phyloP scores from a whole-genome alignment of 805 yeast species.

The Saturnispora ahearnii region DNA sequence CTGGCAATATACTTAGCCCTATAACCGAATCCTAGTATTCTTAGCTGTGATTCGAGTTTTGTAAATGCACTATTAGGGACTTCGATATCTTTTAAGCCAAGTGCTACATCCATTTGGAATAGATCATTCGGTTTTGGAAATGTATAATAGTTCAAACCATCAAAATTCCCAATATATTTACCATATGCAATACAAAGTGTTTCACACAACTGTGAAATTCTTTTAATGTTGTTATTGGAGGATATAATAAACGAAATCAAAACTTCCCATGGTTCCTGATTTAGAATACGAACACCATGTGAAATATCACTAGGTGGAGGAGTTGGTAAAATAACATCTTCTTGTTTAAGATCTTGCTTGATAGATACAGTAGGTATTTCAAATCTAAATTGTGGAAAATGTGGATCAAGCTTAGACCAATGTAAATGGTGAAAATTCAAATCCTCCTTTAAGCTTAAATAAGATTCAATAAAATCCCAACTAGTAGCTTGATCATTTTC shows the following conservation, averaged over 20 bases:
- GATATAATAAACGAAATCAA: constrained; percentile 86
- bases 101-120: constrained; percentile 12
- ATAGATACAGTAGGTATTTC: constrained; percentile 4
- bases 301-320: constrained; percentile 16
- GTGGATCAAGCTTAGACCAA: constrained; percentile 53
- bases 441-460: constrained; percentile 58
- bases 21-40: constrained; percentile 71
- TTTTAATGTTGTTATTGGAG: constrained; percentile 88
- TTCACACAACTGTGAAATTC: constrained; percentile 91
- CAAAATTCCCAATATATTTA: constrained; percentile 40
- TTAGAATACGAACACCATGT: constrained; percentile 55
- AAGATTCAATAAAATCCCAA: constrained; percentile 44
- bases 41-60: constrained; percentile 27
- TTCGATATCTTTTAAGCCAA: constrained; percentile 11
- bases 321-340: background rate
- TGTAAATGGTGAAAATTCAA: constrained; percentile 43
- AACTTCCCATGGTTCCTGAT: constrained; percentile 98
- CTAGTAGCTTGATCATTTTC: constrained; percentile 25
- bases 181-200: constrained; percentile 68
- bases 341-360: background rate
- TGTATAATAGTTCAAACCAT: constrained; percentile 50
- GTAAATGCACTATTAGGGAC: background rate
- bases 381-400: constrained; percentile 27
- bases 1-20: constrained; percentile 79
- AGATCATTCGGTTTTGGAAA: constrained; percentile 65